These are phyloP conservation scores for Moniliella sp. DNA, from an alignment of 1,284 basidiomycete species.

Conservation along the genomic window DNA sequence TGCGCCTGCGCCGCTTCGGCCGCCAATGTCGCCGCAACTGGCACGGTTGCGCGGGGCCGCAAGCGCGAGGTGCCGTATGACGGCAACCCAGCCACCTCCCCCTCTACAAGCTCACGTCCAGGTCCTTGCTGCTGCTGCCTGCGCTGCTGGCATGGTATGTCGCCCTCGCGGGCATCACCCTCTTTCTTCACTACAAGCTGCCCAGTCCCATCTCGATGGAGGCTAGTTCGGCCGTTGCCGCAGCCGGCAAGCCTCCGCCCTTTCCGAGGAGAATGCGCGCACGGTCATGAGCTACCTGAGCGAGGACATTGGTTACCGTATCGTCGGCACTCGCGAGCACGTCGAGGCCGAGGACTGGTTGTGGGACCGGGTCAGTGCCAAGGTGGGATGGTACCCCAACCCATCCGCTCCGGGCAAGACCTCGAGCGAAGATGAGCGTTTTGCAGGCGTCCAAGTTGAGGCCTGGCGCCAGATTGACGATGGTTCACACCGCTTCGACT, in stretches of 20 bases:
- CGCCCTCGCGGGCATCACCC: slow-evolving; percentile 3
- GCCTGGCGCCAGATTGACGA: slow-evolving; percentile 29
- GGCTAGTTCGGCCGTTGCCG: slow-evolving; percentile 5
- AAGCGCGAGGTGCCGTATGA: too few species aligned
- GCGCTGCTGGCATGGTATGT: not conserved
- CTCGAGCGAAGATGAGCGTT: too few species aligned
- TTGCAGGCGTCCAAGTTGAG: slow-evolving; percentile 21
- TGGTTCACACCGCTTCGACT: slow-evolving; percentile 28
- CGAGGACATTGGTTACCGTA: slow-evolving; percentile 72
- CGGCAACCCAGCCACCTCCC: too few species aligned
- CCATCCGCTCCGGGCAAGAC: not conserved
- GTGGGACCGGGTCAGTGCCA: slow-evolving; percentile 44
- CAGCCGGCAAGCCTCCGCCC: slow-evolving; percentile 1
- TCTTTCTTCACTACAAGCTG: slow-evolving; percentile 23
- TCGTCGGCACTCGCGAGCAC: slow-evolving; percentile 74
- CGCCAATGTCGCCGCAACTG: too few species aligned
- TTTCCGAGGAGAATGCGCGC: slow-evolving; percentile 18
- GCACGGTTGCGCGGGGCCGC: too few species aligned
- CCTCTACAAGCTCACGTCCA: not conserved
- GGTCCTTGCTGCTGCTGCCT: not conserved
- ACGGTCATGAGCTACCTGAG: slow-evolving; percentile 24
- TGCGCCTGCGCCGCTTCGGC: too few species aligned
- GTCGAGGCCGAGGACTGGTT: slow-evolving; percentile 66
- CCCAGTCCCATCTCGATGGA: slow-evolving; percentile 9
- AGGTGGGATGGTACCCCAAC: slow-evolving; percentile 34